Percentiles rank a stretch among this genome's conserved stretches.
These are phyloP conservation scores for Fusarium solani-melongenae DNA, from an alignment of 2,329 filamentous ascomycete genomes.

Conservation along the genomic window DNA sequence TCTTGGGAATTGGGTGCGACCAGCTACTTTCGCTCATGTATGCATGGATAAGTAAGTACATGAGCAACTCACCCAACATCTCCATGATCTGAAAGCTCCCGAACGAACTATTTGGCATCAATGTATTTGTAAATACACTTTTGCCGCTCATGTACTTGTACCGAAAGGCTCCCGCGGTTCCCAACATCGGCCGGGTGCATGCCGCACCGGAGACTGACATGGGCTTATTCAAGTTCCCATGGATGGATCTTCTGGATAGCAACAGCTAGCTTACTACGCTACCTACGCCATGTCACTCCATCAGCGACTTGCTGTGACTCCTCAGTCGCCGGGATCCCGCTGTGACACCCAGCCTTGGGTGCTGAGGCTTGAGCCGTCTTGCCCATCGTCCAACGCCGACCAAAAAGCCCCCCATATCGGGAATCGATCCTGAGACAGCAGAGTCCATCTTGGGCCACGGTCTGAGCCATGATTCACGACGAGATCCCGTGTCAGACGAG, in stretches of 20 bases:
- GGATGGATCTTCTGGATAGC: not conserved
- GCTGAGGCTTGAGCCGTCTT: not conserved
- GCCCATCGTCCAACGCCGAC: not conserved
- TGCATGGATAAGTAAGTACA: not conserved
- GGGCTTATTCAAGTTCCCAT: not conserved
- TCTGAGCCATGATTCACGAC: conserved; percentile 9
- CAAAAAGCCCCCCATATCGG: conserved; percentile 1
- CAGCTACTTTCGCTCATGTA: not conserved
- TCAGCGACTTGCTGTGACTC: not conserved
- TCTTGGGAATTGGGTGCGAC: not conserved
- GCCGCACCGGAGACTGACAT: conserved; percentile 1
- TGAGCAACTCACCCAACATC: not conserved
- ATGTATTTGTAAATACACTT: not conserved
- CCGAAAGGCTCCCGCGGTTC: not conserved
- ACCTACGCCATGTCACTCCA: not conserved
- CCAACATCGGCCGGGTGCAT: conserved; percentile 26
- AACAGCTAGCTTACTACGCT: not conserved
- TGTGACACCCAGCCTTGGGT: conserved; percentile 4
- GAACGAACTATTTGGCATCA: not conserved
- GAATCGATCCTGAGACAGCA: not conserved
- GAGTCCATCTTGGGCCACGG: not conserved
- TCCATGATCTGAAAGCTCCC: not conserved
- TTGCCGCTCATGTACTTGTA: not conserved
- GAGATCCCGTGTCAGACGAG: conserved; percentile 19
- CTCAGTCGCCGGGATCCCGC: not conserved